phyloP scores from a whole-genome alignment of 169 alveolate species.

The Eimeria maxima region DNA sequence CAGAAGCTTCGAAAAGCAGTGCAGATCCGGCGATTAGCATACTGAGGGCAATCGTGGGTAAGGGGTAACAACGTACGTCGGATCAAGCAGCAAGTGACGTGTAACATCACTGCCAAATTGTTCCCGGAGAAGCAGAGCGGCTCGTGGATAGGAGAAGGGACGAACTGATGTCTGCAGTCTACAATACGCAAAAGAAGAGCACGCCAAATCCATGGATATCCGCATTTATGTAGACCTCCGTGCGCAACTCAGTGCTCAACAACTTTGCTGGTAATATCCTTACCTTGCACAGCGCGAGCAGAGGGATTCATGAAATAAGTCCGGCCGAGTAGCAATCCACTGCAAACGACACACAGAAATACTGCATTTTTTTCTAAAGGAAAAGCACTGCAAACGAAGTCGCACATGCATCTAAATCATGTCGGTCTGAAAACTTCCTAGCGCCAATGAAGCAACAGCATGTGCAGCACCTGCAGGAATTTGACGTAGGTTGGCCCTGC shows the following conservation, averaged over 20 bases:
- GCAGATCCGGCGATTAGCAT: background rate
- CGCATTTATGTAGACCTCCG: background rate
- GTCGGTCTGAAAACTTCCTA: background rate
- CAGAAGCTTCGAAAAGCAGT: background rate
- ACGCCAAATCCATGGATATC: background rate
- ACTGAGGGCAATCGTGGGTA: background rate
- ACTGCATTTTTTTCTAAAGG: background rate
- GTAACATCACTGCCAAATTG: conserved; percentile 54
- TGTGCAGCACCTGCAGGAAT: conserved; percentile 18
- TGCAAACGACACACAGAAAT: conserved; percentile 12
- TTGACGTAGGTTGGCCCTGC: conserved; percentile 72
- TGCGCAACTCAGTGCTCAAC: background rate
- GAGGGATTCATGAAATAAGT: conserved; percentile 68
- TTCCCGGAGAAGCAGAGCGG: conserved; percentile 73
- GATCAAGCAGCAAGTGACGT: conserved; percentile 60
- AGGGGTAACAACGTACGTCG: conserved; percentile 42
- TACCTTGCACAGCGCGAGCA: conserved; percentile 77
- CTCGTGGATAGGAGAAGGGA: conserved; percentile 69
- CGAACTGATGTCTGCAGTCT: conserved; percentile 74
- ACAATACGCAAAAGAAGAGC: background rate
- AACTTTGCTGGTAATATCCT: background rate
- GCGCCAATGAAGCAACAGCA: background rate
- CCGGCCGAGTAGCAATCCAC: conserved; percentile 80
- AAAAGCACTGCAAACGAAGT: background rate
- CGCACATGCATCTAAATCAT: background rate